These are phyloP conservation scores for Cyclotella atomus DNA, from an alignment of 108 stramenopile genomes.

Conservation along the genomic window DNA sequence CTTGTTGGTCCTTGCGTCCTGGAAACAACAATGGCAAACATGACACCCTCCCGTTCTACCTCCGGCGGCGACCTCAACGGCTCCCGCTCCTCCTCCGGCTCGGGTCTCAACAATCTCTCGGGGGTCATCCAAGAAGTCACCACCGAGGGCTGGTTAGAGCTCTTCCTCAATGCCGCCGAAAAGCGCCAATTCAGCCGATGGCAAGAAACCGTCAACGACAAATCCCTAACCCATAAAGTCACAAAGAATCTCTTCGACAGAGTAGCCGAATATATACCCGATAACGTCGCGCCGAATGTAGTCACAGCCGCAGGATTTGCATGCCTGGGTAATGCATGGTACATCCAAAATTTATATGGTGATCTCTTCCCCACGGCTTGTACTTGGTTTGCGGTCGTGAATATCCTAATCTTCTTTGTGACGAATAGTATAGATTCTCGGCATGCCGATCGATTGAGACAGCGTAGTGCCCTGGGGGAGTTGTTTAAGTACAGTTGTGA, in stretches of 20 bases:
- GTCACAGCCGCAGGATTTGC: slow-evolving; percentile 76
- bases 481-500: slow-evolving; percentile 90
- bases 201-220: slow-evolving; percentile 78
- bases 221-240: slow-evolving; percentile 66
- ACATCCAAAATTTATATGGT: slow-evolving; percentile 77
- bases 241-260: slow-evolving; percentile 63
- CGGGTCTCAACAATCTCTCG: slow-evolving; percentile 9
- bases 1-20: too few species aligned
- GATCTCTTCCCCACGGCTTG: slow-evolving; percentile 67
- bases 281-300: slow-evolving; percentile 84
- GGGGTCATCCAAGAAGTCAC: slow-evolving; percentile 33
- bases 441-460: slow-evolving; percentile 87
- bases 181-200: slow-evolving; percentile 82
- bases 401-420: slow-evolving; percentile 79
- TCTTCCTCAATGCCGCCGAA: slow-evolving; percentile 87
- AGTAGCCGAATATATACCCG: slow-evolving; percentile 68
- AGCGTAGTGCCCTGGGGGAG: slow-evolving; percentile 82
- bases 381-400: slow-evolving; percentile 79
- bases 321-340: slow-evolving; percentile 84
- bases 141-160: slow-evolving; percentile 89
- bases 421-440: slow-evolving; percentile 64
- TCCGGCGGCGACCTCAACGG: slow-evolving; percentile 8
- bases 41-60: neutral
- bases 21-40: too few species aligned
- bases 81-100: slow-evolving; percentile 8